Evolutionary conservation across 1,139 yeast genomes (phyloP), one percentile per base, ranked within the genome.

Genomic region (Candida neerlandica): DNA sequence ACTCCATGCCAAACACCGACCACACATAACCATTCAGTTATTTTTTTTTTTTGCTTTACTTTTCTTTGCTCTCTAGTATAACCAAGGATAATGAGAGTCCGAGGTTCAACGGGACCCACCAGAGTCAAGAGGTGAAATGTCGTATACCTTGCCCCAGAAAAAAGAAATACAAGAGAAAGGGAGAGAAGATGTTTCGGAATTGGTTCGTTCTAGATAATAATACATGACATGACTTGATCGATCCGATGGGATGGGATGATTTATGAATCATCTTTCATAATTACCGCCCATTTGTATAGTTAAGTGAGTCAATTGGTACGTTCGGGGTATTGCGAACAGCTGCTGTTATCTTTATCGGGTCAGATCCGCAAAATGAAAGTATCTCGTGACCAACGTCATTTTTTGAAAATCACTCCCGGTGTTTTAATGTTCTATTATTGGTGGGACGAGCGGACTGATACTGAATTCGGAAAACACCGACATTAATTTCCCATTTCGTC

Each of bases 401-500:
- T n/a, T 12, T 12, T 30, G 27, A 23, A 23, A 23, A 21, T 19
- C 41, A 16, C 21, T 3, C 41, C 41, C 41, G 41, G 41, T 37
- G 41, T 15, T 34, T 34, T 34, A 10, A 6, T 34, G 16, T 34
- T 34, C 27, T 23, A 23, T 34, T 18, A 15, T 34, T 34, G 16
- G 38, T n/a, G 19, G 41, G 41, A 21, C 41, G 6, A 37, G 41
- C 41, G 41, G 41, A 37, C 41, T 19, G 15, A 37, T 16, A 35
- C 14, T 4, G 34, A 27, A 30, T 12, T 30, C 12, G 34, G 11
- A 11, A 16, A 41, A 15, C 15, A 11, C 44, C 44, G 44, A 16
- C n/a, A 19, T n/a, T 12, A 42, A 32, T 42, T 42, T 42, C 44
- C 44, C 2, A 7, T 32, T 33, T 42, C 3, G 44, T 34, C 14